A percentile compares a stretch with the other conserved stretches of the same genome.
Evolutionary conservation across 768 basidiomycete genomes (phyloP).

Genomic region (Mycena albidolilacea): DNA sequence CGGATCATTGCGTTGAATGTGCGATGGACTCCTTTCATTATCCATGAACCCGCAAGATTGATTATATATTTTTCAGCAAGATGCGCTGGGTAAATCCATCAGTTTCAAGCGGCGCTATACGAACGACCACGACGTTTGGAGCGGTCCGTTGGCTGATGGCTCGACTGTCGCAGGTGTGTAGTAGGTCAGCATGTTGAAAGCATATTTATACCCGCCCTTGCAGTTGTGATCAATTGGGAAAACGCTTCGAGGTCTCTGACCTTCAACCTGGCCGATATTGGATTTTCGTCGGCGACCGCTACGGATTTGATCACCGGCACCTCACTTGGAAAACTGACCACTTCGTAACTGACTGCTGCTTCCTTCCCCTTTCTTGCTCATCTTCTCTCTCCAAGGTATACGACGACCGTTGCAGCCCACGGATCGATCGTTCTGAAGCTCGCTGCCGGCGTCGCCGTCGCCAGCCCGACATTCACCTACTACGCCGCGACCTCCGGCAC

Average conservation of each 20-base stretch:
- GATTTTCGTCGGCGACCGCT: slow-evolving; percentile 57
- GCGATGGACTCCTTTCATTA: slow-evolving; percentile 17
- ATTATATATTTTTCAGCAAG: slow-evolving; percentile 53
- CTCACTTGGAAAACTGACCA: slow-evolving; percentile 53
- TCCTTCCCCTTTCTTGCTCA: background rate
- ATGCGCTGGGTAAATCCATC: slow-evolving; percentile 60
- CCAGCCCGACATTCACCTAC: slow-evolving; percentile 51
- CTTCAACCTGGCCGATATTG: slow-evolving; percentile 60
- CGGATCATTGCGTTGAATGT: slow-evolving; percentile 63
- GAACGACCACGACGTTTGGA: slow-evolving; percentile 65
- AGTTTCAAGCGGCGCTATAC: slow-evolving; percentile 63
- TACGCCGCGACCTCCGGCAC: slow-evolving; percentile 53
- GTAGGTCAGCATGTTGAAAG: background rate
- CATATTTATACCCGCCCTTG: slow-evolving; percentile 16
- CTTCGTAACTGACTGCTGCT: slow-evolving; percentile 48
- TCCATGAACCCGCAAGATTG: background rate
- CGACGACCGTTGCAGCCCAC: slow-evolving; percentile 52
- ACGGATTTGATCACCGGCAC: slow-evolving; percentile 57
- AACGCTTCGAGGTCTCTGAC: slow-evolving; percentile 55
- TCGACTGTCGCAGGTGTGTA: slow-evolving; percentile 60
- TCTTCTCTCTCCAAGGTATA: slow-evolving; percentile 47
- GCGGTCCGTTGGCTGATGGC: slow-evolving; percentile 63
- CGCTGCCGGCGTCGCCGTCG: slow-evolving; percentile 43
- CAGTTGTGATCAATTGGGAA: slow-evolving; percentile 65
- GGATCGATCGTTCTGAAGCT: slow-evolving; percentile 57